Evolutionary conservation across 345 rosid genomes (phyloP), one percentile per base, ranked within the genome.

Genomic region (Euphorbia pulcherrima): DNA sequence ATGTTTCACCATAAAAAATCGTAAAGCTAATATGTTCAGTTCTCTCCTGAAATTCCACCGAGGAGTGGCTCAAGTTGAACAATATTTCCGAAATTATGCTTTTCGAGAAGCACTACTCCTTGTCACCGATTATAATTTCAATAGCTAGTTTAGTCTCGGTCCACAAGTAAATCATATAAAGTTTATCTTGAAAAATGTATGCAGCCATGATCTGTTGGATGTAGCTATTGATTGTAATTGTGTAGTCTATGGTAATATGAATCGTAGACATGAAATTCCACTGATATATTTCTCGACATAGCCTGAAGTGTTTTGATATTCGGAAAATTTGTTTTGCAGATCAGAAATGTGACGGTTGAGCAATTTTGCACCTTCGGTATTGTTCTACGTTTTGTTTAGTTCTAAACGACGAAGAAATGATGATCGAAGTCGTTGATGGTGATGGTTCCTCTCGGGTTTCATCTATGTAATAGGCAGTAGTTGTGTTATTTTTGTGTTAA

Each of bases 241-340:
- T 44, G 13, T 44, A 8, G 10, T 44, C 48, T 44, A 44, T 44
- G 48, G 10, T 44, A 44, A 44, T n/a, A n/a, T n/a, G n/a, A n/a
- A n/a, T n/a, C n/a, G n/a, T n/a, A n/a, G n/a, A n/a, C n/a, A n/a
- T n/a, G n/a, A n/a, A n/a, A n/a, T n/a, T n/a, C n/a, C n/a, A 7
- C 16, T 44, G 50, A 2, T 44, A 44, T 44, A 10, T 44, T 33
- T 33, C 37, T 3, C 7, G 12, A 39, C 11, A 12, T 44, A 5
- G n/a, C 27, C 21, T 11, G 11, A 37, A 21, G 14, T 24, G 18
- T 8, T 24, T 21, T 40, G 24, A 37, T 50, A 27, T 28, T 27
- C 18, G 13, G 41, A 13, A 21, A 9, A 46, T 33, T 6, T 24
- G 2, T 55, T 10, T 69, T 62, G 75, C 74, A 77, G 85, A 69